phyloP scores from a whole-genome alignment of 768 basidiomycete species.

The Lyophyllum atratum region DNA sequence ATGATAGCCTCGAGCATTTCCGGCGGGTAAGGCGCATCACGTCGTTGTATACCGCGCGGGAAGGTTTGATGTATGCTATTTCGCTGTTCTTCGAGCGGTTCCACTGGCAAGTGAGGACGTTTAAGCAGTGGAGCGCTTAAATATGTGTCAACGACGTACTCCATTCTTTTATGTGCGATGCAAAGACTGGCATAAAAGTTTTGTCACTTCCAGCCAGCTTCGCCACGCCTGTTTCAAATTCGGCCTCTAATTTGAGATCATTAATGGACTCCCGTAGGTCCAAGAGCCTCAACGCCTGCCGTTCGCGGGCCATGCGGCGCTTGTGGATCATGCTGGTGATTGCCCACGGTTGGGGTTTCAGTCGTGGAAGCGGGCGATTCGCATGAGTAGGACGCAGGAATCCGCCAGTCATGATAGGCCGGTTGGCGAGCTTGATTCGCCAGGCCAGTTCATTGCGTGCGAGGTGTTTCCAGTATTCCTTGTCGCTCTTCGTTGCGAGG shows the following conservation, averaged over 20 bases:
- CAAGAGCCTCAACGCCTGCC: conserved; percentile 40
- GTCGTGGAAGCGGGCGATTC: conserved; percentile 74
- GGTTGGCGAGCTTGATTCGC: conserved; percentile 50
- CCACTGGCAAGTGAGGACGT: conserved; percentile 28
- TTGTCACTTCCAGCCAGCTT: neutral
- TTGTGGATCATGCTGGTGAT: conserved; percentile 70
- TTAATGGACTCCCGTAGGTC: conserved; percentile 30
- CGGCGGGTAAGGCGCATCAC: conserved; percentile 42
- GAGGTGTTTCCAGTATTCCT: conserved; percentile 46
- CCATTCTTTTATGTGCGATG: conserved; percentile 32
- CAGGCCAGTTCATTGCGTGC: conserved; percentile 55
- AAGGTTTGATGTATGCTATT: conserved; percentile 33
- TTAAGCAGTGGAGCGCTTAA: neutral
- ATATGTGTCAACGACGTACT: conserved; percentile 30
- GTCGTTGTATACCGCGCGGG: conserved; percentile 43
- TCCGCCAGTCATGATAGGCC: conserved; percentile 73
- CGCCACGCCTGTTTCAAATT: conserved; percentile 35
- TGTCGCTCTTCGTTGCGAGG: conserved; percentile 51
- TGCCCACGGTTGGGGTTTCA: conserved; percentile 77
- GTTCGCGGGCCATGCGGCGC: conserved; percentile 37
- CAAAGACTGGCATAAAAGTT: conserved; percentile 9
- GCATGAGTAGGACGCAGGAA: conserved; percentile 63
- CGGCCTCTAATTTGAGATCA: conserved; percentile 35
- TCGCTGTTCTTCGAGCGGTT: conserved; percentile 34
- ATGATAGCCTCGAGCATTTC: conserved; percentile 50